Base-by-base conservation (phyloP, 108 stramenopile species). In the Epipyxis sp. region DNA sequence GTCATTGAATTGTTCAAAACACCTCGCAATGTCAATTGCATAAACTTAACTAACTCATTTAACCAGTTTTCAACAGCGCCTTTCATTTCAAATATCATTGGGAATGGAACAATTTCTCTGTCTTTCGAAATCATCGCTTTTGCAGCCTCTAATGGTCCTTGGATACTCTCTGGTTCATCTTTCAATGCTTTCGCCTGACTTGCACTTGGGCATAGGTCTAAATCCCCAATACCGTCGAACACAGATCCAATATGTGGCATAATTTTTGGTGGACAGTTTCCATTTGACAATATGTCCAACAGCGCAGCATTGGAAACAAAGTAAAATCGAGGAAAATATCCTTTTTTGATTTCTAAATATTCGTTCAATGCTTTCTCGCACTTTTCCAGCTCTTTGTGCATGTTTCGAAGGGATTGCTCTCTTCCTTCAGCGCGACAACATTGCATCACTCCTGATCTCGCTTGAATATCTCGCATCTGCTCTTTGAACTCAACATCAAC, bases 201-300 rank as follows among this genome's bases (percentile, higher is more conserved):
- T 6, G 71, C 20, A 74, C 32, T 34, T 27, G 50, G 71, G 25
- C 71, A 74, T 35, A 88, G 85, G 39, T 82, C 79, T 1, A 88
- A 77, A 1, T 76, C 69, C 0, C 82, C 81, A 39, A 88, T 85
- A 25, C 87, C 87, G 34, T 88, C 86, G 42, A 87, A 88, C 35
- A 87, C 80, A 2, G 86, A 81, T 32, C 85, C 85, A 27, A 88
- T 44, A 79, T 88, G 87, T 0, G 87, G 86, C 82, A 82, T 77
- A 59, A 88, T 88, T 59, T 87, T 87, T 0, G 80, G 77, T 0
- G 87, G 87, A 16, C 83, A 78, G 61, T 88, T 88, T 0, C 84
- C 84, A 80, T 88, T 88, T 35, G 84, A 85, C 1, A 85, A 68
- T 6, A 85, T 85, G 59, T 85, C 85, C 1, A 85, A 59, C 20